Percentiles rank a stretch among this genome's conserved stretches.
These are phyloP conservation scores for Guadua angustifolia DNA, from an alignment of 176 grass and related monocot species.

Conservation along the genomic window DNA sequence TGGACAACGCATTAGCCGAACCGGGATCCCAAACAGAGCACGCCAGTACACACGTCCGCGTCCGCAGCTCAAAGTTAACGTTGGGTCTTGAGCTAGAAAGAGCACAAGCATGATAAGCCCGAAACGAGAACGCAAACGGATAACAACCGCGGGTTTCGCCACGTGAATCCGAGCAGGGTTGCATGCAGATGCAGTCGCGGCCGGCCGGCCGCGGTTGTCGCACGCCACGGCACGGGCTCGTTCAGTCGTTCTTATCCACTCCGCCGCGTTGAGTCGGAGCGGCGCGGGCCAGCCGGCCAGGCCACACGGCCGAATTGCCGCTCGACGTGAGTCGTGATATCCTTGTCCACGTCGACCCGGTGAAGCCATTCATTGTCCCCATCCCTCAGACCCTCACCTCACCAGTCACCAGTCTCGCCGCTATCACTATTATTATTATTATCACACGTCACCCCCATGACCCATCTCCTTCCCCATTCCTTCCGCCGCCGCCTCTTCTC, in stretches of 20 bases:
- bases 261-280: too few species aligned
- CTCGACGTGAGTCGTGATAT: neutral
- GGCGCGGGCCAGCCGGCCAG: too few species aligned
- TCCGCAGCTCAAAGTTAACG: too few species aligned
- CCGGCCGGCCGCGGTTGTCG: too few species aligned
- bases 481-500: neutral
- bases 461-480: neutral
- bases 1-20: too few species aligned
- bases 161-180: too few species aligned
- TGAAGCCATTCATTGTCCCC: constrained; percentile 35
- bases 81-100: neutral
- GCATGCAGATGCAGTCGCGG: too few species aligned
- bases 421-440: constrained; percentile 31
- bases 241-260: too few species aligned
- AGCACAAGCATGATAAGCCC: neutral
- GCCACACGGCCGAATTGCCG: too few species aligned
- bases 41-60: too few species aligned
- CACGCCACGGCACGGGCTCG: too few species aligned
- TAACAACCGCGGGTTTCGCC: neutral
- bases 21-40: neutral
- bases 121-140: neutral
- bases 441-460: neutral
- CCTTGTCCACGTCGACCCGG: constrained; percentile 51
- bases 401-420: neutral
- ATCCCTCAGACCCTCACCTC: neutral